phyloP scores from a whole-genome alignment of 306 rosid species.

The Begonia peltatifolia region DNA sequence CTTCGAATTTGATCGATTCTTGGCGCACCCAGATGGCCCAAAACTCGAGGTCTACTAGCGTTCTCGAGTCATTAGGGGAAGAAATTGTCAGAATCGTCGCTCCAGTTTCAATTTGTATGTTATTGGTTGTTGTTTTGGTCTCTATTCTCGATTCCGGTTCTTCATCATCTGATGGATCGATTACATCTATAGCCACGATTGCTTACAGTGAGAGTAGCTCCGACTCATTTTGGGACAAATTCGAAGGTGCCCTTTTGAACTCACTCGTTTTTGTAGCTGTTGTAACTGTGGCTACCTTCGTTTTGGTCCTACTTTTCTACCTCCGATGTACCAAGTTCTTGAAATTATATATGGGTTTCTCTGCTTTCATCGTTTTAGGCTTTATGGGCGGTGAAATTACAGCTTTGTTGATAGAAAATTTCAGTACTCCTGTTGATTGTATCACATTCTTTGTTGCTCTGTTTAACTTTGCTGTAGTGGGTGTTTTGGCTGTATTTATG shows the following conservation, averaged over 20 bases:
- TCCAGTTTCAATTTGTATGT: constrained; percentile 91
- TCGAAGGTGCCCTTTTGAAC: constrained; percentile 68
- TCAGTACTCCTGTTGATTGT: constrained; percentile 48
- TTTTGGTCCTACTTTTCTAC: constrained; percentile 72
- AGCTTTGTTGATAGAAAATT: constrained; percentile 31
- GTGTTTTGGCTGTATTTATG: constrained; percentile 83
- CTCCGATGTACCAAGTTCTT: constrained; percentile 64
- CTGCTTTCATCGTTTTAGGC: constrained; percentile 57
- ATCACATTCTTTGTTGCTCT: constrained; percentile 40
- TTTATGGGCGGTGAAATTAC: constrained; percentile 70
- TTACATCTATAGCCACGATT: constrained; percentile 46
- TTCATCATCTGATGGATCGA: constrained; percentile 24
- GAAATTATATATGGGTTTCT: constrained; percentile 70
- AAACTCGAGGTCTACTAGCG: constrained; percentile 26
- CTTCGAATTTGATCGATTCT: not conserved
- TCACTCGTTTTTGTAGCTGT: constrained; percentile 60
- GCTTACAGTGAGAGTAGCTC: constrained; percentile 57
- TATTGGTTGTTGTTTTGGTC: constrained; percentile 66
- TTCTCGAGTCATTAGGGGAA: constrained; percentile 61
- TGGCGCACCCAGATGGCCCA: constrained; percentile 44
- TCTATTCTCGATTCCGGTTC: constrained; percentile 32
- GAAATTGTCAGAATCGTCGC: constrained; percentile 66
- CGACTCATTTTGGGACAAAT: constrained; percentile 77
- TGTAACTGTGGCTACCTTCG: constrained; percentile 56
- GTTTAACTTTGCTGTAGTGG: constrained; percentile 77